Conservation (phyloP, 192 early-diverging fungal genomes). For the Rhizophagus clarus region DNA sequence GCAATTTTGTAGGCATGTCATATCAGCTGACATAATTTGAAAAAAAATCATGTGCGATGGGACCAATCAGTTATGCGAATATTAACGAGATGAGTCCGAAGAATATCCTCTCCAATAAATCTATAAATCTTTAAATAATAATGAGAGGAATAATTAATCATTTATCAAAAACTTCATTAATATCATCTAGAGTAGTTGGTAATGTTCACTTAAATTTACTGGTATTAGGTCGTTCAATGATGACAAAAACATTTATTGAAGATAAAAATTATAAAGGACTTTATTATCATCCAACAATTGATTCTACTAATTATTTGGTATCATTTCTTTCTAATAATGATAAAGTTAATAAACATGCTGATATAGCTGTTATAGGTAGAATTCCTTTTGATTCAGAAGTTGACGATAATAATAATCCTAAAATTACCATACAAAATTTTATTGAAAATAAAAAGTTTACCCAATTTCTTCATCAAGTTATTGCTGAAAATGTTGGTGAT, state of each 20-base stretch:
- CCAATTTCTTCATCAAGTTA: slow-evolving; percentile 17
- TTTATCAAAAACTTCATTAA: background rate
- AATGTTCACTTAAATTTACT: background rate
- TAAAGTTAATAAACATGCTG: slow-evolving; percentile 1
- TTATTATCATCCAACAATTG: slow-evolving; percentile 5
- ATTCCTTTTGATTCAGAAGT: background rate
- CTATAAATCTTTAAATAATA: too few relatives aligned
- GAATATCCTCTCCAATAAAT: too few relatives aligned
- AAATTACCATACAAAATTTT: background rate
- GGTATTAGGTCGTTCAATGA: background rate
- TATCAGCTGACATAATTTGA: too few relatives aligned
- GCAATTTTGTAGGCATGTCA: too few relatives aligned
- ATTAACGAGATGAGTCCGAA: too few relatives aligned
- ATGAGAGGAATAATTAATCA: too few relatives aligned
- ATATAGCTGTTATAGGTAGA: slow-evolving; percentile 18
- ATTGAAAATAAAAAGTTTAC: slow-evolving; percentile 24
- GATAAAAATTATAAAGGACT: slow-evolving; percentile 27
- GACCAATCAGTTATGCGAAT: too few relatives aligned
- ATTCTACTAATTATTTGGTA: background rate
- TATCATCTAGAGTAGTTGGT: background rate
- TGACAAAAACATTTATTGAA: background rate
- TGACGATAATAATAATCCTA: background rate
- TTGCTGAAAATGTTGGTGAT: slow-evolving; percentile 9
- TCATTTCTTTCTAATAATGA: slow-evolving; percentile 9
- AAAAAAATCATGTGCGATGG: too few relatives aligned